Conservation (phyloP, 108 stramenopile genomes). For the Seminavis robusta region DNA sequence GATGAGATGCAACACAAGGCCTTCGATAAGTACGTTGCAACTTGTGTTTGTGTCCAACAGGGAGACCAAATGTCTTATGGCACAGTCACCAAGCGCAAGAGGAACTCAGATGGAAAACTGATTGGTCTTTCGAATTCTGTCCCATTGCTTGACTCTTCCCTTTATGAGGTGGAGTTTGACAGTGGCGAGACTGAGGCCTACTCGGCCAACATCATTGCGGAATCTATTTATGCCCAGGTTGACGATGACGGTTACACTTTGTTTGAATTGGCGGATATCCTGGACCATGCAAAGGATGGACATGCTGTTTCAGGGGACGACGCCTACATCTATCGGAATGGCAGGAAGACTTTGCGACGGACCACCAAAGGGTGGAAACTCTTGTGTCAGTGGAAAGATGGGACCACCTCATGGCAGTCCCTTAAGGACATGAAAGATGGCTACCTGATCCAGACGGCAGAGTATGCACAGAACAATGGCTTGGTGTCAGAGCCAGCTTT, state of each 20-base stretch:
- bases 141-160: conserved; percentile 34
- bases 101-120: conserved; percentile 20
- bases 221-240: conserved; percentile 24
- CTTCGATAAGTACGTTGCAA: conserved; percentile 25
- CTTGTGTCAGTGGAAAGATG: conserved; percentile 22
- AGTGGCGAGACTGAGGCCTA: conserved; percentile 24
- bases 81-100: conserved; percentile 24
- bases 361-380: conserved; percentile 39
- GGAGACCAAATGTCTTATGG: conserved; percentile 12
- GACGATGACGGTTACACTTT: conserved; percentile 21
- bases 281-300: conserved; percentile 21
- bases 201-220: conserved; percentile 38
- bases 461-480: conserved; percentile 25
- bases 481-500: conserved; percentile 17
- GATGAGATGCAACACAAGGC: conserved; percentile 6
- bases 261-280: conserved; percentile 16
- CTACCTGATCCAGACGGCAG: conserved; percentile 27
- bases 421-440: conserved; percentile 27
- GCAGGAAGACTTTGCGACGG: neutral
- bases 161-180: conserved; percentile 37
- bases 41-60: conserved; percentile 15
- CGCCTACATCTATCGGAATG: neutral
- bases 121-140: conserved; percentile 29
- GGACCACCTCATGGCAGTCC: conserved; percentile 10
- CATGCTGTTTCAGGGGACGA: conserved; percentile 1